Evolutionary conservation across 192 early-diverging fungal species (phyloP), one percentile per base, ranked within the genome.

Genomic region (Coemansia guatemalensis): DNA sequence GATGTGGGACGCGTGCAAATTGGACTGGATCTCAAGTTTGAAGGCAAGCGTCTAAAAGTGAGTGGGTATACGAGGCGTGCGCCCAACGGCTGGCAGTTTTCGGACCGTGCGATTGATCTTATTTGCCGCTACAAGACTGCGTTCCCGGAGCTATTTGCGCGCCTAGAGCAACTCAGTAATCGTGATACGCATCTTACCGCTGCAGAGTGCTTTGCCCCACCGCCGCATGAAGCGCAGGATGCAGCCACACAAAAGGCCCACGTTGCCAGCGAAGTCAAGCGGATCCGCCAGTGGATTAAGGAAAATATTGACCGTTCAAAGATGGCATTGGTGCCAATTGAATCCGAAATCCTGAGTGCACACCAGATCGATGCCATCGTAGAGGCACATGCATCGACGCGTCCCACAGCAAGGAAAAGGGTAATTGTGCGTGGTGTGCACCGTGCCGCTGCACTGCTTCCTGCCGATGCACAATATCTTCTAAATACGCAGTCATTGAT

Each of bases 1-100:
- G 85, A 89, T 29, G 82, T 87, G 21, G 71, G 82, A 11, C 74
- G 72, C 8, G 44, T 87, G 26, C 92, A 94, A 54, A 65, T 97
- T 26, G 97, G 97, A 2, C 82, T 99, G 30, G 89, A 89, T 62
- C 83, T 99, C 53, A 97, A 98, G 65, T 97, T 95, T 67, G 95
- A 97, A 52, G 84, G 82, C 8, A 90, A 90, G 67, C 84, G 87
- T 49, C 83, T 89, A 54, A 97, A 97, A 68, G 96, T 94, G 0
- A 60, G 92, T 4, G 96, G 95, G 2, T 96, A 95, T 69, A 87
- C 93, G 5, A 82, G 87, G 48, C 95, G 96, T 65, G 71, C 67
- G 4, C 85, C 88, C 22, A 80, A 74, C 25, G 84, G 85, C 14
- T 99, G 97, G 97, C 91, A 94, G 72, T 99, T 85, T 57, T 91